phyloP scores from a whole-genome alignment of 371 early-diverging fungal species.

The Nematocida sp. region DNA sequence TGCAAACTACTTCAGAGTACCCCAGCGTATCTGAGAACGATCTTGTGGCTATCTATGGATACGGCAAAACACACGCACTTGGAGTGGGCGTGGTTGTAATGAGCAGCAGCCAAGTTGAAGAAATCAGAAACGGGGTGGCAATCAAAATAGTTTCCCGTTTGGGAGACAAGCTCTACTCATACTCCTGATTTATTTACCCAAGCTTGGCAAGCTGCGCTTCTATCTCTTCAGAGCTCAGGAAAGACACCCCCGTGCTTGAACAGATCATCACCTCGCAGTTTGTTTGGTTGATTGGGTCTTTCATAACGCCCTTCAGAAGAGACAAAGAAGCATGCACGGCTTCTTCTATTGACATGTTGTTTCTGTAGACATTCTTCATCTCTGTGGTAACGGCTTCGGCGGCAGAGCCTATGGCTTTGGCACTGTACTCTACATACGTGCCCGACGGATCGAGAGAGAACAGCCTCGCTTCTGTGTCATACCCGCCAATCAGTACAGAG shows the following conservation, averaged over 20 bases:
- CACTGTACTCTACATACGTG: conserved; percentile 78
- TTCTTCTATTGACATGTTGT: conserved; percentile 75
- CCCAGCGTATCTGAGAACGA: conserved; percentile 25
- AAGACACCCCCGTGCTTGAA: conserved; percentile 40
- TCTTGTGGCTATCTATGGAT: conserved; percentile 26
- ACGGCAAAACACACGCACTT: conserved; percentile 28
- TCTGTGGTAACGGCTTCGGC: conserved; percentile 93
- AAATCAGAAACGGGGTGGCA: conserved; percentile 24
- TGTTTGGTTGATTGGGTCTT: conserved; percentile 84
- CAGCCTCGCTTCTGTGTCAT: conserved; percentile 90
- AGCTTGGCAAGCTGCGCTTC: conserved; percentile 25
- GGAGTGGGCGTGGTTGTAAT: conserved; percentile 19
- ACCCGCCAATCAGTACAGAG: conserved; percentile 86
- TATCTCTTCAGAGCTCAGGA: conserved; percentile 56
- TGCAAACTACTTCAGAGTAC: conserved; percentile 32
- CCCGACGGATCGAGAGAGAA: conserved; percentile 91
- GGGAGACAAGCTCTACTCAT: conserved; percentile 29
- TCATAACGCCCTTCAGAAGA: conserved; percentile 97
- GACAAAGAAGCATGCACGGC: conserved; percentile 78
- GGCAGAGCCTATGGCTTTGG: conserved; percentile 93
- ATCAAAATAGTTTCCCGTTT: conserved; percentile 13
- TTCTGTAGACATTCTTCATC: conserved; percentile 73
- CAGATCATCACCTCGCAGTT: conserved; percentile 90
- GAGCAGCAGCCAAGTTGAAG: conserved; percentile 11
- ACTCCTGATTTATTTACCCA: background rate